phyloP scores from a whole-genome alignment of 805 yeast genomes.

The Hanseniaspora vineae region DNA sequence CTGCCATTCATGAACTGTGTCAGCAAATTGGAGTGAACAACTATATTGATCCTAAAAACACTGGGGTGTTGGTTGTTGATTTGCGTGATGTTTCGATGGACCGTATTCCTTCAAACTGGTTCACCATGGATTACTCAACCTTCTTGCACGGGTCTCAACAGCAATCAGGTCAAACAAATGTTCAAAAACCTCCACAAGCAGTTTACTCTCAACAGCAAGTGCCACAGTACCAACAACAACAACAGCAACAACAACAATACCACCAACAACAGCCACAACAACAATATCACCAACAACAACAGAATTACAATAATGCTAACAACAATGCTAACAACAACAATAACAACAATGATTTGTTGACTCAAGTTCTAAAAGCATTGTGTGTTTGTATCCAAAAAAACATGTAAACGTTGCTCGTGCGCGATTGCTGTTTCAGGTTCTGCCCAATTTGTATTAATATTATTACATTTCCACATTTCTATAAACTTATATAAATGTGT shows the following conservation, averaged over 20 bases:
- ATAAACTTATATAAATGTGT: too few species aligned
- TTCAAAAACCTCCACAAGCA: conserved; percentile 10
- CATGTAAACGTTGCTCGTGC: background rate
- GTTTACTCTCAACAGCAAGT: conserved; percentile 11
- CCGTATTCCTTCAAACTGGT: conserved; percentile 30
- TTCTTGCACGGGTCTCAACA: background rate
- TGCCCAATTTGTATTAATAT: too few species aligned
- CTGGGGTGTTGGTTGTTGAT: conserved; percentile 71
- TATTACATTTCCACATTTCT: too few species aligned
- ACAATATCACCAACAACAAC: conserved; percentile 17
- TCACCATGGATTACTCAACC: conserved; percentile 7
- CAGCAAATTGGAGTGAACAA: conserved; percentile 46
- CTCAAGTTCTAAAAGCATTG: conserved; percentile 18
- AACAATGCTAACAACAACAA: conserved; percentile 17
- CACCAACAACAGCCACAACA: conserved; percentile 19
- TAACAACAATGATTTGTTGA: conserved; percentile 13
- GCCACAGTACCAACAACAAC: conserved; percentile 16
- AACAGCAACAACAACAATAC: conserved; percentile 15
- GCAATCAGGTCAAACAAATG: conserved; percentile 3
- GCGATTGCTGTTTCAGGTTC: too few species aligned
- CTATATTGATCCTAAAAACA: conserved; percentile 53
- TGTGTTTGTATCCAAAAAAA: conserved; percentile 25
- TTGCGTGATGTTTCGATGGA: conserved; percentile 28
- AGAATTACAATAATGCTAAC: conserved; percentile 20
- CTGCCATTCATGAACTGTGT: conserved; percentile 76